phyloP scores from a whole-genome alignment of 2,329 filamentous ascomycete species.

The Trichoderma brevicompactum region DNA sequence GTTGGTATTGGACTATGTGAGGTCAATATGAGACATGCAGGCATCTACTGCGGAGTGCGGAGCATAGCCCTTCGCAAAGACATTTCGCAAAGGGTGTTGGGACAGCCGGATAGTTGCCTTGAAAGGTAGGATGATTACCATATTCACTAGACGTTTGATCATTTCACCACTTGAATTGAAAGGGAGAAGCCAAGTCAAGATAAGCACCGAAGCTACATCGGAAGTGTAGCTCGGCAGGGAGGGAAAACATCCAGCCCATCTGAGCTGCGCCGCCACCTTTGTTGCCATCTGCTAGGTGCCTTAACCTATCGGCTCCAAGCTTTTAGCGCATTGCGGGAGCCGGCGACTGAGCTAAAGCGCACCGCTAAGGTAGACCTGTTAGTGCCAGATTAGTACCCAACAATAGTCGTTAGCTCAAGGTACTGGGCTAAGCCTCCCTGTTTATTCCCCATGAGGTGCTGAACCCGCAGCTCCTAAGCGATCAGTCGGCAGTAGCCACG shows the following conservation, averaged over 20 bases:
- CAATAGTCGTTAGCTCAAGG: background rate
- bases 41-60: background rate
- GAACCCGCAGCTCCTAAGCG: background rate
- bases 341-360: constrained; percentile 1
- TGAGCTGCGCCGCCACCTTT: background rate
- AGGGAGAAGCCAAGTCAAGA: background rate
- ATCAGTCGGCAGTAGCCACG: background rate
- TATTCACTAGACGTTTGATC: background rate
- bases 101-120: background rate
- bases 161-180: too few species aligned
- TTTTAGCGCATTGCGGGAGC: constrained; percentile 7
- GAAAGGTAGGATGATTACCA: background rate
- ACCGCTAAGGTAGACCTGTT: background rate
- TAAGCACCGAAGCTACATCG: background rate
- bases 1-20: constrained; percentile 1
- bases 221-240: background rate
- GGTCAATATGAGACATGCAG: constrained; percentile 1
- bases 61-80: background rate
- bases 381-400: background rate
- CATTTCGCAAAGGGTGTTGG: background rate
- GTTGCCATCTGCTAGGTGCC: constrained; percentile 14
- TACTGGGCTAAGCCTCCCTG: too few species aligned
- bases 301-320: background rate
- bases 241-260: background rate
- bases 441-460: background rate